Evolutionary conservation across 371 early-diverging fungal species (phyloP).

Genomic region (Mortierella sp.): DNA sequence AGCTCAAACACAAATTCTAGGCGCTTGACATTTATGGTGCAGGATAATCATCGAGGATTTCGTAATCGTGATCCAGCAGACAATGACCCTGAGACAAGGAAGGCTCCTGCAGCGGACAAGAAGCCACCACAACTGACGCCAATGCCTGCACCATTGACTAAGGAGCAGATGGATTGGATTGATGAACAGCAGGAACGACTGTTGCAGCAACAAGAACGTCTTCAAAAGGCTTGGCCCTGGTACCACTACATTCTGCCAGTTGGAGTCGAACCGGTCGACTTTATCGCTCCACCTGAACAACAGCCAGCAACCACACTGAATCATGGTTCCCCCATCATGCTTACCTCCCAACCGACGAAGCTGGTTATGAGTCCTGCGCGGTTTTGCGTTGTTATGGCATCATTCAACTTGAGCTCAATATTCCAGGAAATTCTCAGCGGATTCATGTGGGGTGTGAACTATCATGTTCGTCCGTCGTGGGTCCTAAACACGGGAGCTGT

Average conservation of each 20-base stretch:
- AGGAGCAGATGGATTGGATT: conserved; percentile 46
- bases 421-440: conserved; percentile 49
- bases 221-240: conserved; percentile 50
- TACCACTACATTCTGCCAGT: conserved; percentile 38
- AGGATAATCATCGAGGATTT: conserved; percentile 1
- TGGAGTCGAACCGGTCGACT: conserved; percentile 49
- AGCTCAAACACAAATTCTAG: not conserved
- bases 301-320: not conserved
- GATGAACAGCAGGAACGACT: conserved; percentile 19
- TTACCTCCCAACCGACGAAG: conserved; percentile 9
- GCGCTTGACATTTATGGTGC: conserved; percentile 23
- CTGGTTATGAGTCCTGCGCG: conserved; percentile 14
- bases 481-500: conserved; percentile 40
- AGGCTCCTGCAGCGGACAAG: no score
- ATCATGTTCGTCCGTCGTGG: conserved; percentile 42
- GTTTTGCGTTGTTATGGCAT: conserved; percentile 32
- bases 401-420: conserved; percentile 46
- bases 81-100: no score
- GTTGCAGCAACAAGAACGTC: conserved; percentile 14
- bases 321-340: not conserved
- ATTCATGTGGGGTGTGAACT: conserved; percentile 53
- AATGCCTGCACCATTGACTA: conserved; percentile 37
- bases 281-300: conserved; percentile 16
- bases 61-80: no score
- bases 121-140: conserved; percentile 6